phyloP scores from a whole-genome alignment of 2,329 filamentous ascomycete species.

The Penicillium sp. region DNA sequence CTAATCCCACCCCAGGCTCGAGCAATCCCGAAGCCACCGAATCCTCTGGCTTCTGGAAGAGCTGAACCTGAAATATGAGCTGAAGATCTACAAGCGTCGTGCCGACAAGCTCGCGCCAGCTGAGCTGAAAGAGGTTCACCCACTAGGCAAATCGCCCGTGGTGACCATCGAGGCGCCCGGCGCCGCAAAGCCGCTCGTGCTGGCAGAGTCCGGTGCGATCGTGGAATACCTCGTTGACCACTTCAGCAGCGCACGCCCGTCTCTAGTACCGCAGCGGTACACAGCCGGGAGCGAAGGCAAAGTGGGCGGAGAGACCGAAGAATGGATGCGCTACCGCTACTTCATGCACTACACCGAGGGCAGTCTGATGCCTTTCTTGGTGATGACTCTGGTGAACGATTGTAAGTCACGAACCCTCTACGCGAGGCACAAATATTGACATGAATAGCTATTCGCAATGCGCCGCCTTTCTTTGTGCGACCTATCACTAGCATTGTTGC shows the following conservation, averaged over 20 bases:
- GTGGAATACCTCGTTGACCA: constrained; percentile 77
- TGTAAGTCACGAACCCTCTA: constrained; percentile 41
- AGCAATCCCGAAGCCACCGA: constrained; percentile 78
- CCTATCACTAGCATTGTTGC: constrained; percentile 62
- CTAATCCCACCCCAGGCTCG: constrained; percentile 61
- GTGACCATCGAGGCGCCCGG: constrained; percentile 61
- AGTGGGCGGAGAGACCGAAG: constrained; percentile 60
- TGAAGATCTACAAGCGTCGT: constrained; percentile 75
- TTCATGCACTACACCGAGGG: constrained; percentile 85
- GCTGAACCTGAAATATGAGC: constrained; percentile 73
- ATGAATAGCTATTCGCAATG: constrained; percentile 20
- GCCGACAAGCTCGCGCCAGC: constrained; percentile 69
- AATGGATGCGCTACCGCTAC: constrained; percentile 64
- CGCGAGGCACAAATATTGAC: neutral
- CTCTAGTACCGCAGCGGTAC: constrained; percentile 55
- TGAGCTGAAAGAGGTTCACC: constrained; percentile 75
- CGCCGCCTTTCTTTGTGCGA: constrained; percentile 67
- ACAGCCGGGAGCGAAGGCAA: constrained; percentile 53
- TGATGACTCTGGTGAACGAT: constrained; percentile 64
- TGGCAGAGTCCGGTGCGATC: constrained; percentile 82
- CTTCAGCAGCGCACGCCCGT: constrained; percentile 47
- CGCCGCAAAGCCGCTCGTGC: constrained; percentile 54
- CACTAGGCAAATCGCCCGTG: constrained; percentile 83
- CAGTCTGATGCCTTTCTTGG: constrained; percentile 71
- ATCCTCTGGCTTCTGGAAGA: constrained; percentile 86